A percentile compares a stretch with the other conserved stretches of the same genome.
Evolutionary conservation across 139 green algal species (phyloP).

Genomic region (Tetradesmus obliquus): DNA sequence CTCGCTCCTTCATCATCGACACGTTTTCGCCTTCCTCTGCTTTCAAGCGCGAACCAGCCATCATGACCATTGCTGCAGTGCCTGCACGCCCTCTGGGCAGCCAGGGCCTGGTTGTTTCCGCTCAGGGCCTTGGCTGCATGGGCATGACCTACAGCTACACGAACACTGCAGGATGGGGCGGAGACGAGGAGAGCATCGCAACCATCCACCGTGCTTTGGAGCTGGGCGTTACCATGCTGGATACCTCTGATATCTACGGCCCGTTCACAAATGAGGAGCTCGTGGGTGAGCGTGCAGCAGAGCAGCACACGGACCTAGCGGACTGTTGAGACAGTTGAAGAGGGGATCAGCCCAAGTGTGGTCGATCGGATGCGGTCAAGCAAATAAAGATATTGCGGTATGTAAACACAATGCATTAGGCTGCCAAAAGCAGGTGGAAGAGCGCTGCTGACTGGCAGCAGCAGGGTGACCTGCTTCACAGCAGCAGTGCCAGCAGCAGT

Average conservation of each 20-base stretch:
- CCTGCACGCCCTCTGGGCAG: conserved; percentile 17
- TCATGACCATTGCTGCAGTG: conserved; percentile 34
- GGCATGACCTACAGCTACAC: conserved; percentile 48
- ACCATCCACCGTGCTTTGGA: conserved; percentile 65
- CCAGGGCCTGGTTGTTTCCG: conserved; percentile 53
- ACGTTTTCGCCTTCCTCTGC: neutral
- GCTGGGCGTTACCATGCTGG: conserved; percentile 67
- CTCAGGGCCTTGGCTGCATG: conserved; percentile 56
- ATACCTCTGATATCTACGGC: conserved; percentile 77
- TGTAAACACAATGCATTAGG: too few species aligned
- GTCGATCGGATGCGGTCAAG: neutral
- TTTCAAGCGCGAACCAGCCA: neutral
- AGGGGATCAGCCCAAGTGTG: neutral
- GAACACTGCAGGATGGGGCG: conserved; percentile 24
- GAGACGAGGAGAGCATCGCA: conserved; percentile 52
- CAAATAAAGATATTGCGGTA: too few species aligned
- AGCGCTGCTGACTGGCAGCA: neutral
- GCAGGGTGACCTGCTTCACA: neutral
- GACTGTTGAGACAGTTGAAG: neutral
- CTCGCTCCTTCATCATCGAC: neutral
- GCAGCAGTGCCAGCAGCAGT: neutral
- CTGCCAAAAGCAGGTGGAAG: too few species aligned
- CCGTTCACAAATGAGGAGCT: conserved; percentile 78
- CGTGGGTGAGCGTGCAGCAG: conserved; percentile 51
- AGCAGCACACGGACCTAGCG: neutral